phyloP scores from a whole-genome alignment of 2,329 filamentous ascomycete genomes.

The Truncatella angustata region DNA sequence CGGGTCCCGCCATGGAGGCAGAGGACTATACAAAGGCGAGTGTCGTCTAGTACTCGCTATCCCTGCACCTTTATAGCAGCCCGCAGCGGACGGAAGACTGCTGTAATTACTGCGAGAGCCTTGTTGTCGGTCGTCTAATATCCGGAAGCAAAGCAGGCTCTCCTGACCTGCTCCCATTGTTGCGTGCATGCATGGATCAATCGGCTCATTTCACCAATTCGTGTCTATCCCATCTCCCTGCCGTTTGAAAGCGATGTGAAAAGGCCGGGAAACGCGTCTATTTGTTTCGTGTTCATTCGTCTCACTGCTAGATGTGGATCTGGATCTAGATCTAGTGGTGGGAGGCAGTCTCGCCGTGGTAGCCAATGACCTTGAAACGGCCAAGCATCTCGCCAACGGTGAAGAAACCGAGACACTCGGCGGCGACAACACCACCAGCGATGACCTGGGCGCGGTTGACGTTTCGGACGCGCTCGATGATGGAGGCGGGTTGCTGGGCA shows the following conservation, averaged over 20 bases:
- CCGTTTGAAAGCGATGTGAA: too few relatives aligned
- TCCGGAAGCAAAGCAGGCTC: background rate
- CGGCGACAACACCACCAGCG: constrained; percentile 72
- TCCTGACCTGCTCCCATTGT: background rate
- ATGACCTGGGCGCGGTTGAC: constrained; percentile 69
- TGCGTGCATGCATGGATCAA: background rate
- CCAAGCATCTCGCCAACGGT: constrained; percentile 96
- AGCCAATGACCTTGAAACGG: constrained; percentile 91
- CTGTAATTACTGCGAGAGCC: background rate
- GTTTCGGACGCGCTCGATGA: constrained; percentile 57
- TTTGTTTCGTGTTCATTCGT: too few relatives aligned
- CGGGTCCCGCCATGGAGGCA: background rate
- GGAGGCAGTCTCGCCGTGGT: constrained; percentile 67
- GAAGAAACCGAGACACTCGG: constrained; percentile 95
- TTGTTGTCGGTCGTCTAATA: background rate
- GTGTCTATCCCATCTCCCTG: background rate
- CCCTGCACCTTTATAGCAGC: background rate
- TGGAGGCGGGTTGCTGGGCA: constrained; percentile 39
- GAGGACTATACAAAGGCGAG: constrained; percentile 5
- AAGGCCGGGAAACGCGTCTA: too few relatives aligned
- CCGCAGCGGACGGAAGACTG: background rate
- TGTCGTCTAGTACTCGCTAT: background rate
- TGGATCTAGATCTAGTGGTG: constrained; percentile 52
- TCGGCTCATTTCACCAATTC: background rate
- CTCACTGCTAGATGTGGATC: too few relatives aligned